Conservation (phyloP, 2,329 filamentous ascomycete species). For the Penicillium sp. region DNA sequence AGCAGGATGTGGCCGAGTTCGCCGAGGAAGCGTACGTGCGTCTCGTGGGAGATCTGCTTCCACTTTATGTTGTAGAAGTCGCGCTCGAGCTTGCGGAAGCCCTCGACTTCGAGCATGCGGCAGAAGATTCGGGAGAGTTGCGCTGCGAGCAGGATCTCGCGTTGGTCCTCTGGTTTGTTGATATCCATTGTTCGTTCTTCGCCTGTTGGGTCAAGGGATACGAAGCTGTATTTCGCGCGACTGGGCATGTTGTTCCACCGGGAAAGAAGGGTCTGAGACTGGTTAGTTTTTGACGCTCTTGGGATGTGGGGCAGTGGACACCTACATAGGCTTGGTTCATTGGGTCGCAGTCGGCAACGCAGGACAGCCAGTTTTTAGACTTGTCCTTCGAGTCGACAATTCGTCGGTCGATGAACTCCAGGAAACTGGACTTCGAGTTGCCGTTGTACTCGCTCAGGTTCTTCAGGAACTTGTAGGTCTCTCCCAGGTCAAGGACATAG, state of each 20-base stretch:
- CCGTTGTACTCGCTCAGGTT: conserved; percentile 38
- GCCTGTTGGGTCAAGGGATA: conserved; percentile 28
- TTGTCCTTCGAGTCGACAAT: conserved; percentile 46
- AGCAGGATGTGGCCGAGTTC: conserved; percentile 43
- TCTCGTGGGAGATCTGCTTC: conserved; percentile 44
- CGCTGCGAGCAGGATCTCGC: conserved; percentile 43
- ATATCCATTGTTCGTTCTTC: conserved; percentile 42
- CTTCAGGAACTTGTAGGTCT: conserved; percentile 42
- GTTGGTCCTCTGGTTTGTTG: conserved; percentile 33
- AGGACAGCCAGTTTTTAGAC: conserved; percentile 45
- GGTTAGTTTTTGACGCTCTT: neutral
- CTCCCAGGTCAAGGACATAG: conserved; percentile 43
- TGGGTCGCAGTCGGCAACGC: conserved; percentile 41
- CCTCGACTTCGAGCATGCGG: conserved; percentile 48
- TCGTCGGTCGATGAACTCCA: conserved; percentile 46
- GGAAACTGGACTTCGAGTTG: conserved; percentile 39
- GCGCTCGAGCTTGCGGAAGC: conserved; percentile 44
- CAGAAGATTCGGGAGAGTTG: conserved; percentile 47
- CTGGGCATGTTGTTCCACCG: conserved; percentile 49
- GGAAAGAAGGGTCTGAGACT: conserved; percentile 40
- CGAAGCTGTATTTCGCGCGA: conserved; percentile 44
- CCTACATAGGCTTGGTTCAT: conserved; percentile 42
- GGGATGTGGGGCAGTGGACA: neutral
- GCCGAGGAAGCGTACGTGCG: conserved; percentile 39
- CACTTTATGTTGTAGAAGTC: conserved; percentile 47